Evolutionary conservation across 1,284 basidiomycete genomes (phyloP).

Genomic region (Ustilago tritici): DNA sequence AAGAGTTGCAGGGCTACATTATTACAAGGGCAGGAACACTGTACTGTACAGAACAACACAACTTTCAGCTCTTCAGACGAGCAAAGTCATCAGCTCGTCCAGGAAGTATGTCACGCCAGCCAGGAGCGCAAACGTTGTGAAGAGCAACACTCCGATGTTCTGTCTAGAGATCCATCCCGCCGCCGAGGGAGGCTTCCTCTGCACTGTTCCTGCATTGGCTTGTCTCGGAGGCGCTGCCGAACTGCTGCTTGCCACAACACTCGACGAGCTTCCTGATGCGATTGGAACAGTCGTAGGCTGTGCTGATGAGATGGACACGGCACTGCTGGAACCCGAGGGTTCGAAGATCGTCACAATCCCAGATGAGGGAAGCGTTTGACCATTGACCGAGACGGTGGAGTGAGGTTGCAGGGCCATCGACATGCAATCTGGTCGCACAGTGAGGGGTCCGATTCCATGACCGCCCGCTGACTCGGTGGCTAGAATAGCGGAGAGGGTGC

Average conservation of each 20-base stretch:
- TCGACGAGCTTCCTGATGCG: background rate
- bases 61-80: slow-evolving; percentile 24
- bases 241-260: slow-evolving; percentile 1
- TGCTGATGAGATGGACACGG: slow-evolving; percentile 2
- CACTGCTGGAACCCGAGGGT: background rate
- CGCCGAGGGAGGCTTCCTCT: slow-evolving; percentile 10
- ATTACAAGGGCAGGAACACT: no score
- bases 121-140: slow-evolving; percentile 35
- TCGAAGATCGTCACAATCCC: slow-evolving; percentile 40
- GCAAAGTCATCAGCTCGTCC: slow-evolving; percentile 38
- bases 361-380: slow-evolving; percentile 34
- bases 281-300: slow-evolving; percentile 8
- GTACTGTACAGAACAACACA: background rate
- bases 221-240: slow-evolving; percentile 16
- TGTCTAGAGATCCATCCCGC: slow-evolving; percentile 29
- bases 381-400: slow-evolving; percentile 20
- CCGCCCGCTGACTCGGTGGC: slow-evolving; percentile 15
- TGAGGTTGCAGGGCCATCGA: slow-evolving; percentile 21
- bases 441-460: slow-evolving; percentile 38
- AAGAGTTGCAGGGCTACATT: no score
- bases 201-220: slow-evolving; percentile 17
- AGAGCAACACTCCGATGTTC: slow-evolving; percentile 38
- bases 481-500: slow-evolving; percentile 26
- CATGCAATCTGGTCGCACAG: slow-evolving; percentile 19
- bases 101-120: slow-evolving; percentile 46